These are phyloP conservation scores for Hypseocharis bilobata DNA, from an alignment of 441 rosid genomes.

Conservation along the genomic window DNA sequence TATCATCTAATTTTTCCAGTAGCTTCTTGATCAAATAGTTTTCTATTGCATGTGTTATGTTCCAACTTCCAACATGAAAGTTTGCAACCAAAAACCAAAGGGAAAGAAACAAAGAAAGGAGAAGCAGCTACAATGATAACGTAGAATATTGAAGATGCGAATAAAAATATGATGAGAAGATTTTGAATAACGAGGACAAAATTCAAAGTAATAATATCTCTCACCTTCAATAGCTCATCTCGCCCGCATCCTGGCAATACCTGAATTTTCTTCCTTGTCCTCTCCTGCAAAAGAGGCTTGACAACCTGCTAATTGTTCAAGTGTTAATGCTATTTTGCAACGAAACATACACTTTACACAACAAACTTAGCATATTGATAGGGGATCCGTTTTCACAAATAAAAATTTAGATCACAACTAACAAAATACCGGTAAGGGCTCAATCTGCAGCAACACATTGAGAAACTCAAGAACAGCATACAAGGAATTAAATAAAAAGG, in stretches of 20 bases:
- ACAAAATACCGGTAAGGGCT: neutral
- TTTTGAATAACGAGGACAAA: neutral
- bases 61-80: no score
- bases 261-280: slow-evolving; percentile 71
- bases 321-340: slow-evolving; percentile 3
- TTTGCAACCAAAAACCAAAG: no score
- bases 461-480: neutral
- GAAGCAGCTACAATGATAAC: no score
- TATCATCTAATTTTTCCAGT: no score
- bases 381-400: neutral
- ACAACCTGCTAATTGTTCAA: slow-evolving; percentile 50
- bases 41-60: no score
- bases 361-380: neutral
- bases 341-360: no score
- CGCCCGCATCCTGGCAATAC: slow-evolving; percentile 68
- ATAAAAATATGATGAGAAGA: neutral
- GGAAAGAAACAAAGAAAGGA: no score
- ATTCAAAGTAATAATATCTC: neutral
- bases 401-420: neutral
- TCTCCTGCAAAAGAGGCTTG: slow-evolving; percentile 84
- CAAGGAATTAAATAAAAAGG: neutral
- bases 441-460: slow-evolving; percentile 2
- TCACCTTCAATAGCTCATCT: slow-evolving; percentile 71
- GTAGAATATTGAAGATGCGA: neutral
- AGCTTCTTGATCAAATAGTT: no score